Evolutionary conservation across 176 grass and related monocot species (phyloP), one percentile per base, ranked within the genome.

Genomic region (Ensete glaucum): DNA sequence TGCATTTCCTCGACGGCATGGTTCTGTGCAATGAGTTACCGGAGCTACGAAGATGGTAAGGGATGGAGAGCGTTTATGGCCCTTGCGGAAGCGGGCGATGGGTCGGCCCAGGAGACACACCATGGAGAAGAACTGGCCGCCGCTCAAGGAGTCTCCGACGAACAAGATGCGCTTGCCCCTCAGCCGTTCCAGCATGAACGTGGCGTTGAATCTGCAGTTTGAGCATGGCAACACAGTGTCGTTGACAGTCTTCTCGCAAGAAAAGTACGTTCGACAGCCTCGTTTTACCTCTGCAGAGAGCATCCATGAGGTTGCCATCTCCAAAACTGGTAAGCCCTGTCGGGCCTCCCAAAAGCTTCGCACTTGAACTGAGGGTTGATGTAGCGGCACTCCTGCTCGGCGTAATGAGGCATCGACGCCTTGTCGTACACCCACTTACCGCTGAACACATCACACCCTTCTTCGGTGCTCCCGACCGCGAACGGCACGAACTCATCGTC

Each of bases 21-120:
- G 34, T 71, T 2, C 68, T 50, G 1, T 13, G 6, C 16, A 5
- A 50, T 16, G 2, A 58, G 34, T 43, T n/a, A 81, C 84, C 87
- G 69, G 81, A 11, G 88, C 85, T 21, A 72, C 19, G 82, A 91
- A 87, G 77, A 87, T 52, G 15, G 14, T 59, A 9, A 20, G 25
- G 1, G 10, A 27, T 19, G 24, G 14, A 58, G 50, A 21, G 21
- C 54, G 50, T 43, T 20, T 24, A 43, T 13, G 71, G 8, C 9
- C 16, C 55, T 76, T 59, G 14, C 14, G 54, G 23, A 54, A 78
- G 22, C 8, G 3, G 34, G 56, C 16, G 16, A 50, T 51, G 56
- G 29, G 15, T 21, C 27, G 27, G 19, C 53, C 62, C 1, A 68
- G 62, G 22, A 78, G 76, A 7, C 76, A 78, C 19, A 67, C 23